These are phyloP conservation scores for Gossypium schwendimanii DNA, from an alignment of 441 rosid species.

Conservation along the genomic window DNA sequence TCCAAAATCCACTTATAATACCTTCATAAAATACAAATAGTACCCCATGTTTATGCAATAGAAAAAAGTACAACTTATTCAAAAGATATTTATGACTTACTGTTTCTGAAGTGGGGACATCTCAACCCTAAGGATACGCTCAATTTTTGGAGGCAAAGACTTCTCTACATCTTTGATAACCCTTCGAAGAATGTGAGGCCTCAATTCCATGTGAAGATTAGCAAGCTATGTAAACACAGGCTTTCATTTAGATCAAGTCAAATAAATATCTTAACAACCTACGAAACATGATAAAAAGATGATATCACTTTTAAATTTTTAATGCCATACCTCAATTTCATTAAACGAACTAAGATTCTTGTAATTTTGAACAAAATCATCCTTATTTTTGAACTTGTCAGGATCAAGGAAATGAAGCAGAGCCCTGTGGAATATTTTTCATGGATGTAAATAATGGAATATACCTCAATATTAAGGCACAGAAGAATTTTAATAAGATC, in stretches of 20 bases:
- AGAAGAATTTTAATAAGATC: not conserved
- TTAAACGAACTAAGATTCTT: constrained; percentile 96
- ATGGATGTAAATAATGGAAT: not conserved
- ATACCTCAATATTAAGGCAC: not conserved
- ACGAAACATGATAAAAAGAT: constrained; percentile 9
- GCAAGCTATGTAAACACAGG: constrained; percentile 61
- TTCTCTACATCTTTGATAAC: constrained; percentile 99
- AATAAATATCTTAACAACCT: constrained; percentile 9
- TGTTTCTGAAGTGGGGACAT: constrained; percentile 99
- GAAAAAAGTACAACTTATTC: constrained; percentile 5
- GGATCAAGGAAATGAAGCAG: constrained; percentile 95
- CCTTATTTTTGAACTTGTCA: constrained; percentile 87
- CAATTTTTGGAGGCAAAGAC: constrained; percentile 98
- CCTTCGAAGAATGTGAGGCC: constrained; percentile 98
- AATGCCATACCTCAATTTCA: constrained; percentile 70
- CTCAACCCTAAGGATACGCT: constrained; percentile 97
- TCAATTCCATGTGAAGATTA: constrained; percentile 94
- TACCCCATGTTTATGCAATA: not conserved
- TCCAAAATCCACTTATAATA: constrained; percentile 99
- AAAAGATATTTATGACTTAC: constrained; percentile 33
- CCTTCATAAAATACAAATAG: constrained; percentile 35
- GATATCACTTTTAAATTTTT: constrained; percentile 2
- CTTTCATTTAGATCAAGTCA: constrained; percentile 12
- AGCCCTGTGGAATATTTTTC: constrained; percentile 53
- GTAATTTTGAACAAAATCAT: constrained; percentile 93